Evolutionary conservation across 2,329 filamentous ascomycete genomes (phyloP).

Genomic region (Rhinocladiella similis): DNA sequence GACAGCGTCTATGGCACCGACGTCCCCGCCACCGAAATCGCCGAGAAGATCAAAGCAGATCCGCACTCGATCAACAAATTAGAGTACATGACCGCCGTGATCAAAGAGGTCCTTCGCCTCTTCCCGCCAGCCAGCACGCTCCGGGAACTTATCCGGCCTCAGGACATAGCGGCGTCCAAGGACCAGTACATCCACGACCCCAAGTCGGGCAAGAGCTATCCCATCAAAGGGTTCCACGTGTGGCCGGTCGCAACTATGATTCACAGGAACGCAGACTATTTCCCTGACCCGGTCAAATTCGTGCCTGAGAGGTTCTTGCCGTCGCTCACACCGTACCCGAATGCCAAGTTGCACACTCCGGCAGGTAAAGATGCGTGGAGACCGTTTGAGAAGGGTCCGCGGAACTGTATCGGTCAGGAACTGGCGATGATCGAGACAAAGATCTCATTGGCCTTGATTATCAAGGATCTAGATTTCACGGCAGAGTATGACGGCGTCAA

Average conservation of each 20-base stretch:
- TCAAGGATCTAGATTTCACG: conserved; percentile 53
- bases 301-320: conserved; percentile 50
- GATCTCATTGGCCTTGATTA: conserved; percentile 51
- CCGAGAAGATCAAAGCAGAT: conserved; percentile 40
- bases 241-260: conserved; percentile 29
- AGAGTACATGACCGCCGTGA: conserved; percentile 52
- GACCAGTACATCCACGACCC: conserved; percentile 17
- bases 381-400: conserved; percentile 55
- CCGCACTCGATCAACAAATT: conserved; percentile 52
- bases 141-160: conserved; percentile 15
- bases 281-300: conserved; percentile 47
- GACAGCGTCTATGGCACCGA: conserved; percentile 52
- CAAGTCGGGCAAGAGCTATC: conserved; percentile 20
- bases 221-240: conserved; percentile 20
- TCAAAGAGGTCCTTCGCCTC: conserved; percentile 56
- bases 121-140: conserved; percentile 43
- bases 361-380: conserved; percentile 52
- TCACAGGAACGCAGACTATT: conserved; percentile 44
- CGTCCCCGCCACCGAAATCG: conserved; percentile 34
- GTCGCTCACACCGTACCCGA: conserved; percentile 22
- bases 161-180: conserved; percentile 4
- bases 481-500: conserved; percentile 37
- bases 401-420: conserved; percentile 60
- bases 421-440: conserved; percentile 56
- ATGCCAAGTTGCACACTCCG: conserved; percentile 35